phyloP scores from a whole-genome alignment of 1,139 yeast species.

The Geotrichum candidum region DNA sequence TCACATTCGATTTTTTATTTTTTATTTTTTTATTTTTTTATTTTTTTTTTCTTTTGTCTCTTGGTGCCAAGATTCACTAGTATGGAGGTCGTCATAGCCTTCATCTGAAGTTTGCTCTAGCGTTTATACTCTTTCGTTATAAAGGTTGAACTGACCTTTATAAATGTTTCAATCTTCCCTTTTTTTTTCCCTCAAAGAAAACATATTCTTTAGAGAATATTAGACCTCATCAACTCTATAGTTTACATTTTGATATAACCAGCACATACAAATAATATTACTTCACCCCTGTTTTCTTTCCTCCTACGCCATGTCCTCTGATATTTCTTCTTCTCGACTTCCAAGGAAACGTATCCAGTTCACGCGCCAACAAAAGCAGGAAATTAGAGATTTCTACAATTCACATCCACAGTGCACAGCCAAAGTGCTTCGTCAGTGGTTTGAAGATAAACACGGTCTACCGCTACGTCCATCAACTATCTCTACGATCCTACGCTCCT shows the following conservation, averaged over 20 bases:
- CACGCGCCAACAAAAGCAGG: constrained; percentile 13
- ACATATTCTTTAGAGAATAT: not conserved
- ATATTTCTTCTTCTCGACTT: not conserved
- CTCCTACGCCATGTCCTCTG: not conserved
- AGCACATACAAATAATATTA: no score
- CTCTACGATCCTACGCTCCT: constrained; percentile 9
- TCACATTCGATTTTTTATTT: no score
- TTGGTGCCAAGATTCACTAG: not conserved
- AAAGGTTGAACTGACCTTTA: not conserved
- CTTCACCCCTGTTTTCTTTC: not conserved
- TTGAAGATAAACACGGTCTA: constrained; percentile 8
- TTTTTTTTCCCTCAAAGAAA: no score
- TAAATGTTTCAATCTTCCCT: not conserved
- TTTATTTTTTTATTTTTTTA: no score
- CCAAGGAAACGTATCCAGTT: constrained; percentile 10
- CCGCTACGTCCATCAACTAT: constrained; percentile 7
- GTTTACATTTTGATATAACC: no score
- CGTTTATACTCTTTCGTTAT: not conserved
- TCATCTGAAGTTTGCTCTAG: not conserved
- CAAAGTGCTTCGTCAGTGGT: constrained; percentile 9
- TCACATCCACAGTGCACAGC: constrained; percentile 8
- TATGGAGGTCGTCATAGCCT: not conserved
- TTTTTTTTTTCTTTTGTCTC: no score
- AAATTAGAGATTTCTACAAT: constrained; percentile 10
- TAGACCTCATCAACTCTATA: not conserved